Evolutionary conservation across 306 rosid genomes (phyloP).

Genomic region (Arachis hypogaea): DNA sequence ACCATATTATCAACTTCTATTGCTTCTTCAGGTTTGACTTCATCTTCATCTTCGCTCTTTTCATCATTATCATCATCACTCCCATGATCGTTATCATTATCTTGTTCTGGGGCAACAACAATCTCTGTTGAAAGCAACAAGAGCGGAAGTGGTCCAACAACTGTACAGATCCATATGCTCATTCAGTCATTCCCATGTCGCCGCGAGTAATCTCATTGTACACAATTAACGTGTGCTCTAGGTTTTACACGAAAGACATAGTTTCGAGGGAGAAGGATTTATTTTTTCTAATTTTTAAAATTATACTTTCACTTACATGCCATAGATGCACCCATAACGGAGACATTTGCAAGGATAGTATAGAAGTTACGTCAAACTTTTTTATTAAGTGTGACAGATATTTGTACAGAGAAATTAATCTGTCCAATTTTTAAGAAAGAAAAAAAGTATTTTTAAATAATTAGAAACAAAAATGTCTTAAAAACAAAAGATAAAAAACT

Average conservation of each 20-base stretch:
- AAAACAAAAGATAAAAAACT: too few species aligned
- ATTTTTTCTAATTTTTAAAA: too few species aligned
- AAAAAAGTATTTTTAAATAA: too few species aligned
- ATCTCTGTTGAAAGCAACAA: slow-evolving; percentile 78
- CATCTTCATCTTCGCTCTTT: slow-evolving; percentile 35
- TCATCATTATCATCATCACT: background rate
- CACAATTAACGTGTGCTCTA: slow-evolving; percentile 51
- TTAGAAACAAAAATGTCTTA: too few species aligned
- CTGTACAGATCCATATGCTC: slow-evolving; percentile 62
- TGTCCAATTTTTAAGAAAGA: too few species aligned
- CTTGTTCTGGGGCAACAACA: slow-evolving; percentile 68
- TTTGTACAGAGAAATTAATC: too few species aligned
- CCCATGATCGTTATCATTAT: slow-evolving; percentile 32
- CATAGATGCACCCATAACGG: too few species aligned
- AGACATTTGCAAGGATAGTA: too few species aligned
- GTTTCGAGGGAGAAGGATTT: too few species aligned
- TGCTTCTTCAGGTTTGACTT: slow-evolving; percentile 60
- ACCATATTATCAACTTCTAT: slow-evolving; percentile 66
- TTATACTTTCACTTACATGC: too few species aligned
- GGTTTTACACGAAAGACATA: slow-evolving; percentile 26
- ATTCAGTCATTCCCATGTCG: slow-evolving; percentile 52
- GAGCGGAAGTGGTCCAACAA: slow-evolving; percentile 81
- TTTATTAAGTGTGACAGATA: too few species aligned
- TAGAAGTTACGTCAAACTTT: too few species aligned
- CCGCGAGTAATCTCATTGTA: slow-evolving; percentile 79